Base-by-base conservation (phyloP, 2,329 filamentous ascomycete species). In the Paracoccidioides lutzii region DNA sequence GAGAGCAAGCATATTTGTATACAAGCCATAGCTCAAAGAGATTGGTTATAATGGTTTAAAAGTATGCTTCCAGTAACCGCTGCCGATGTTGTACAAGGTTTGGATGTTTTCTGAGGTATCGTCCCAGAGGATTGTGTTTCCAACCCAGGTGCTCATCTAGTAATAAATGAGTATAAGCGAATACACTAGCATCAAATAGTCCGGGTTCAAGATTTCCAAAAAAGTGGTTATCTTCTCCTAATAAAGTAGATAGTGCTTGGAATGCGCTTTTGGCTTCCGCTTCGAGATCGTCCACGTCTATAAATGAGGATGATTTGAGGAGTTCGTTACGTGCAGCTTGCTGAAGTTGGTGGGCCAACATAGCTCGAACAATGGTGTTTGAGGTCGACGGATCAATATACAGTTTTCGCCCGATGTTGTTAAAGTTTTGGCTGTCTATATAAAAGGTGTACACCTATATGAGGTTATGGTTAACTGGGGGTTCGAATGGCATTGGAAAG, bases 161-260 rank as follows among this genome's bases (percentile, higher is more conserved):
- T 53, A 97, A 75, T 52, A 95, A 74, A 69, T 94, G 82, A 0
- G 88, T 90, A 70, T 96, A 98, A 3, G 89, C 84, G 72, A 96
- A 97, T 2, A 97, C 81, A 54, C 82, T 83, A 5, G 91, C 90
- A 71, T 98, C 93, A 63, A 97, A 91, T 30, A 91, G 66, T 0
- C 83, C 82, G 0, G 91, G 88, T 14, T 70, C 67, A 35, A 69
- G 52, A 68, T 66, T 4, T 74, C 77, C 52, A 64, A 84, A 85
- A 67, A 86, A 87, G 75, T 82, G 85, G 15, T 72, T 64, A 41
- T 81, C 69, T 0, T 78, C 69, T 0, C 77, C 81, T 8, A 88
- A 72, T 7, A 85, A 64, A 22, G 70, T 74, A 2, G 81, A 80
- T 7, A 88, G 70, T 1, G 84, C 81, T 42, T 76, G 73, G 57